phyloP scores from a whole-genome alignment of 2,329 filamentous ascomycete genomes.

The Trichoderma oligosporum region DNA sequence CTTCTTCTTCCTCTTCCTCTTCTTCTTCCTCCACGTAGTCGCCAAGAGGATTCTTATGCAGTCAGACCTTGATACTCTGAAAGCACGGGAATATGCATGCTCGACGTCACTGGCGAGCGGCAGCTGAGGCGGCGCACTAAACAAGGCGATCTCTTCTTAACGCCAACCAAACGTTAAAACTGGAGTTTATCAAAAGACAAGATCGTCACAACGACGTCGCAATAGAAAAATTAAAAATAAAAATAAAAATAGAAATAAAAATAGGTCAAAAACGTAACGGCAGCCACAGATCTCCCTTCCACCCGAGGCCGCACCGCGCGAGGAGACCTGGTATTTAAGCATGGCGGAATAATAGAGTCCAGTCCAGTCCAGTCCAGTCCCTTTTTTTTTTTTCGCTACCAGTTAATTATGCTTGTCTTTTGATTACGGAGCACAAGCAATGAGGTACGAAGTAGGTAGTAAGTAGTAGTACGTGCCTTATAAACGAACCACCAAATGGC shows the following conservation, averaged over 20 bases:
- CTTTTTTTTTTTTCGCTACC: not conserved
- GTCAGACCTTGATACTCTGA: constrained; percentile 1
- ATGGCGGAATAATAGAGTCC: not conserved
- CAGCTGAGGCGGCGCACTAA: constrained; percentile 16
- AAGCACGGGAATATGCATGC: constrained; percentile 7
- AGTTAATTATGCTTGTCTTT: not conserved
- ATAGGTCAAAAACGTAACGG: not conserved
- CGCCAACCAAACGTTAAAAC: constrained; percentile 17
- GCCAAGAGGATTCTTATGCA: constrained; percentile 6
- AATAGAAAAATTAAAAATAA: too few relatives aligned
- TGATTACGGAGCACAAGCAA: constrained; percentile 2
- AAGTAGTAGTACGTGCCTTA: too few relatives aligned
- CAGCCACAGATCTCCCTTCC: constrained; percentile 5
- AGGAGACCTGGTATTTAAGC: constrained; percentile 14
- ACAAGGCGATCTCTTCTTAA: constrained; percentile 16
- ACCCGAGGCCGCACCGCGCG: not conserved
- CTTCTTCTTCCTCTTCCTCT: not conserved
- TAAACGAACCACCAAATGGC: not conserved
- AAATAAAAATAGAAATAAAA: too few relatives aligned
- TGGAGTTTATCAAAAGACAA: constrained; percentile 11
- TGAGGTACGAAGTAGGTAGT: too few relatives aligned
- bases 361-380: too few relatives aligned
- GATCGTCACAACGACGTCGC: constrained; percentile 20
- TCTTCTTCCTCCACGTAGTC: constrained; percentile 9
- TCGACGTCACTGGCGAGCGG: constrained; percentile 18